A percentile compares a stretch with the other conserved stretches of the same genome.
These are phyloP conservation scores for Lactifluus hygrophoroides DNA, from an alignment of 768 basidiomycete species.

Conservation along the genomic window DNA sequence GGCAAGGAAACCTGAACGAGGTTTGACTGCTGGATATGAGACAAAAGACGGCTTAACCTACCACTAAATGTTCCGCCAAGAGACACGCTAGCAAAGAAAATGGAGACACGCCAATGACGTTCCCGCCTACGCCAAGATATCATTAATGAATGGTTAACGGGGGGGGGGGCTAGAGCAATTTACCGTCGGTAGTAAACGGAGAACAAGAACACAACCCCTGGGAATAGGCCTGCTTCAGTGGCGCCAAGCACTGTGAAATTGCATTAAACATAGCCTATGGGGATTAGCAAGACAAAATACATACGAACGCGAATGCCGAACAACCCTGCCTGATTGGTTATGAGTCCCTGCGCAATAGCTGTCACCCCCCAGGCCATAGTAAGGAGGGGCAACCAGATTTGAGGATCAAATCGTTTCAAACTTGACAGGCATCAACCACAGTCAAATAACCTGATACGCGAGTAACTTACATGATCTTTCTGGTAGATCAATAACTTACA, in stretches of 20 bases:
- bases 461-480: slow-evolving; percentile 37
- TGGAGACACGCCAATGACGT: slow-evolving; percentile 50
- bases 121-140: slow-evolving; percentile 35
- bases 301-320: slow-evolving; percentile 48
- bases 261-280: no score
- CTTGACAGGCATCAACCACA: slow-evolving; percentile 25
- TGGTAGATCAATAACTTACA: not conserved
- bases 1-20: slow-evolving; percentile 44
- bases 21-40: not conserved
- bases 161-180: not conserved
- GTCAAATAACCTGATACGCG: not conserved
- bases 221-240: slow-evolving; percentile 42
- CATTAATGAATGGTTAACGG: not conserved
- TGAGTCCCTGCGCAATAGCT: slow-evolving; percentile 45
- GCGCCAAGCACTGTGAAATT: slow-evolving; percentile 48
- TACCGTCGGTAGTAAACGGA: slow-evolving; percentile 49
- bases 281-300: no score
- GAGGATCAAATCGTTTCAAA: slow-evolving; percentile 52
- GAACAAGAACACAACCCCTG: slow-evolving; percentile 42
- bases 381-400: slow-evolving; percentile 52
- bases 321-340: slow-evolving; percentile 44
- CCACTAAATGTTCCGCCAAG: slow-evolving; percentile 59
- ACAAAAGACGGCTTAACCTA: slow-evolving; percentile 20
- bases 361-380: slow-evolving; percentile 52
- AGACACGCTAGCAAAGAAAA: slow-evolving; percentile 55